Conservation (phyloP, 108 stramenopile genomes). For the Pseudonitzschia pungens region DNA sequence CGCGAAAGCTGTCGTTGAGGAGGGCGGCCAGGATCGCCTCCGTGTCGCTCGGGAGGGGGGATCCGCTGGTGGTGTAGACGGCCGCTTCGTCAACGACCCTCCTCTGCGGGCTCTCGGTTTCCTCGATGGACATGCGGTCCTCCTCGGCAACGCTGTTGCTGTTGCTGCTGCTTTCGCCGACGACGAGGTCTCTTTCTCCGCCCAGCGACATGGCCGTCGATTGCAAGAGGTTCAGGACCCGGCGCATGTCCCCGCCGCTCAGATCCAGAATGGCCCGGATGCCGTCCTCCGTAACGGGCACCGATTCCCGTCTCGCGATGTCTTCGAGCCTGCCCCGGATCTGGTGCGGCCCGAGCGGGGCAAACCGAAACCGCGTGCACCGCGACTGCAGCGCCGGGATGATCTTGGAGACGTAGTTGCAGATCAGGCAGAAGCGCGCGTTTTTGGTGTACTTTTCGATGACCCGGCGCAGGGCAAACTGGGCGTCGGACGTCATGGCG, state of each 20-base stretch:
- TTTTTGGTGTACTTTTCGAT: constrained; percentile 94
- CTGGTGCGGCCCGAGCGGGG: constrained; percentile 77
- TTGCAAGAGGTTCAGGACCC: constrained; percentile 90
- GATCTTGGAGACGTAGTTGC: constrained; percentile 96
- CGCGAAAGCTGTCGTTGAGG: constrained; percentile 66
- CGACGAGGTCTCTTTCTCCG: background rate
- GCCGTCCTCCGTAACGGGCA: constrained; percentile 64
- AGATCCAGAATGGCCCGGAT: constrained; percentile 74
- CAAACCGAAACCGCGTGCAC: constrained; percentile 95
- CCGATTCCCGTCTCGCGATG: constrained; percentile 69
- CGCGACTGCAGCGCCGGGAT: constrained; percentile 93
- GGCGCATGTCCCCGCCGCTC: constrained; percentile 87
- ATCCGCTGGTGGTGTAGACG: constrained; percentile 85
- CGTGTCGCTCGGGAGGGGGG: constrained; percentile 77
- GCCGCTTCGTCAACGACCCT: constrained; percentile 59
- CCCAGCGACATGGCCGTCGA: constrained; percentile 76
- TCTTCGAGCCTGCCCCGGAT: constrained; percentile 75
- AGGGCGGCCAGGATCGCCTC: constrained; percentile 57
- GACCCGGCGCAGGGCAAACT: constrained; percentile 87
- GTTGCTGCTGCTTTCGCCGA: too few species aligned
- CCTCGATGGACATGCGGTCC: too few species aligned
- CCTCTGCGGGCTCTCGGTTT: too few species aligned
- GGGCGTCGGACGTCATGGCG: constrained; percentile 94
- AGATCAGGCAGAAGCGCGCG: constrained; percentile 94
- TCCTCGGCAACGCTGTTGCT: too few species aligned